phyloP scores from a whole-genome alignment of 2,329 filamentous ascomycete genomes.

The Coniosporium tulheliwenetii region DNA sequence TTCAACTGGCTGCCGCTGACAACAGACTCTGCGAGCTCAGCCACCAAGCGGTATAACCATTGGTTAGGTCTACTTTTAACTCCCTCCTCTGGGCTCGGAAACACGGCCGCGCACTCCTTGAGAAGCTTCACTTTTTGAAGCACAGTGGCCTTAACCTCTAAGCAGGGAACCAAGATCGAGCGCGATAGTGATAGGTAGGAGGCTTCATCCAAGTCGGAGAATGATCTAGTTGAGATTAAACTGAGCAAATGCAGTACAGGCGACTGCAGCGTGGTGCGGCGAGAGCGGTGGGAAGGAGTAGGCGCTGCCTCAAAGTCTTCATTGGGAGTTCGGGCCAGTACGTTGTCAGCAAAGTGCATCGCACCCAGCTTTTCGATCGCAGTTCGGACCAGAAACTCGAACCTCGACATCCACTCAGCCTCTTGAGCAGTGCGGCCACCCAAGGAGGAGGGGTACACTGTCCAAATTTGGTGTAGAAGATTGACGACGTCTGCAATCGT shows the following conservation, averaged over 20 bases:
- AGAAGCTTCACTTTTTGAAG: constrained; percentile 5
- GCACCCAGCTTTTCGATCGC: constrained; percentile 34
- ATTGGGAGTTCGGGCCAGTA: constrained; percentile 34
- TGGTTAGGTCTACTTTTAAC: too few species aligned
- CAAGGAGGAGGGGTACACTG: constrained; percentile 27
- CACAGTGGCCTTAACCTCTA: constrained; percentile 1
- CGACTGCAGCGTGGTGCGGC: constrained; percentile 35
- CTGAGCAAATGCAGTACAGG: constrained; percentile 52
- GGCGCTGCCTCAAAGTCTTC: constrained; percentile 46
- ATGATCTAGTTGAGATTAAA: constrained; percentile 34
- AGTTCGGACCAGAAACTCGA: constrained; percentile 34
- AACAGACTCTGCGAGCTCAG: too few species aligned
- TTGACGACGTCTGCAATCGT: constrained; percentile 61
- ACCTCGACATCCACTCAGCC: constrained; percentile 30
- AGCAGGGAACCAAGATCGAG: not conserved
- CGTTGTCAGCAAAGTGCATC: constrained; percentile 33
- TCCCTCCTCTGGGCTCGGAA: too few species aligned
- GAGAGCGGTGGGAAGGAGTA: constrained; percentile 47
- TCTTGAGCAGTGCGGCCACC: constrained; percentile 11
- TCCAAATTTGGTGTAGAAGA: constrained; percentile 56
- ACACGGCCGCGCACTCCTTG: constrained; percentile 2
- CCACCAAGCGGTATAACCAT: too few species aligned
- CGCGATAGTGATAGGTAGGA: not conserved
- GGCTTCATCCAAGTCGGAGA: not conserved
- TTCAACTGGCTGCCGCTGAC: too few species aligned